Base-by-base conservation (phyloP, 768 basidiomycete genomes). In the Kwoniella sp. region DNA sequence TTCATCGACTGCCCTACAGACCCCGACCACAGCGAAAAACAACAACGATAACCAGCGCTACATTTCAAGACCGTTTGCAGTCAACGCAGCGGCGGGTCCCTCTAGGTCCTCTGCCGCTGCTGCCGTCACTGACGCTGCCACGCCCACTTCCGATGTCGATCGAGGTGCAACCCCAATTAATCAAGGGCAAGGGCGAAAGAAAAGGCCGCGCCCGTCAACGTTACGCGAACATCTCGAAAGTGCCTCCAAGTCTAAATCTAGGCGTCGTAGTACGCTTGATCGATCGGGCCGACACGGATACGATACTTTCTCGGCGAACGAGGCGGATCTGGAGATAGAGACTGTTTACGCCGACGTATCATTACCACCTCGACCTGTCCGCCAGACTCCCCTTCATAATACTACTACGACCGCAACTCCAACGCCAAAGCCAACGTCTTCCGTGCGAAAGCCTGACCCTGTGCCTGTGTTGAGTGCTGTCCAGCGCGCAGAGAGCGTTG, bases 341-440 rank as follows among this genome's bases (percentile, higher is more conserved):
- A 64, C 56, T 25, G 62, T 64, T 9, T 58, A 57, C 30, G 49
- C 56, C 2, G 27, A 29, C 26, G 33, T 36, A 1, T 54, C 46
- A 15, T 40, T 62, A n/a, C 60, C 60, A 27, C 53, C 60, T 27
- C 46, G 50, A 27, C 58, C 58, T 17, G 27, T 24, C 8, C 55
- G 46, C 13, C n/a, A 49, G 21, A 49, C 51, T 25, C 40, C 40
- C 10, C 10, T 44, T 19, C 40, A 4, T 19, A 19, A 19, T 19
- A 15, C 17, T 44, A 15, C 21, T 22, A 15, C 17, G 7, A 15
- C 21, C 10, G 2, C 33, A 33, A n/a, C 53, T 1, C 30, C 54
- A 17, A 27, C 37, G 7, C 44, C 60, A n/a, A n/a, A n/a, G 6
- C 40, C 52, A 13, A 24, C 52, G 1, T 29, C 60, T 48, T 26